Base-by-base conservation (phyloP, 768 basidiomycete species). In the Phaeotremella fagi region DNA sequence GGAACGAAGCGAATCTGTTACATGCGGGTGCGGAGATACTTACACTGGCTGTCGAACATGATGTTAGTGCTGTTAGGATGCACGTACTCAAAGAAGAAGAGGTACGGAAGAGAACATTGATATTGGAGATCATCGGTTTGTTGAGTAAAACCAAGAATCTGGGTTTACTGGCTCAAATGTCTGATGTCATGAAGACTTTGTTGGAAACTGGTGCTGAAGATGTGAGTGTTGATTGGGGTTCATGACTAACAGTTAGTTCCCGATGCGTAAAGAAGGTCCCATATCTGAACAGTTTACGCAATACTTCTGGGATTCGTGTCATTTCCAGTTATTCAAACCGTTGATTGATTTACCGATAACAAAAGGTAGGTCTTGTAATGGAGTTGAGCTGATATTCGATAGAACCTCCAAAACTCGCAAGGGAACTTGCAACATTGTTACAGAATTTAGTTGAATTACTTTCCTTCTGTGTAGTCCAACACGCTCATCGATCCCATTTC, bases 391-490 rank as follows among this genome's bases (percentile, higher is more conserved):
- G 37, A 26, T 29, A 22, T 28, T 4, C 49, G 61, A 60, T 38
- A 14, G 50, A 54, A 22, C 54, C 61, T 2, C 20, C 55, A 12
- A 48, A 54, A 24, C 55, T 72, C 25, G 22, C 83, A 22, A 80
- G 87, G 63, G 87, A 90, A 68, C 82, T 83, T 67, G 82, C 85
- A 38, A 86, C 90, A 68, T 85, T 94, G 61, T 85, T 84, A 70
- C 82, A 90, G 59, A 88, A 90, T 75, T 81, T 97, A 48, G 88
- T 87, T 77, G 94, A 99, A 72, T 78, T 97, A 59, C 78, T 97
- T 57, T 87, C 87, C 76, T 88, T 84, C 75, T 90, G 90, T 76
- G 80, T 88, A 55, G 78, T 81, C 48, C 90, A 92, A 75, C 94
- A 99, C 75, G 81, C 84, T 45, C 92, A 94, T 78, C 85, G 90